Conservation (phyloP, 768 basidiomycete genomes). For the Termitomyces sp. region DNA sequence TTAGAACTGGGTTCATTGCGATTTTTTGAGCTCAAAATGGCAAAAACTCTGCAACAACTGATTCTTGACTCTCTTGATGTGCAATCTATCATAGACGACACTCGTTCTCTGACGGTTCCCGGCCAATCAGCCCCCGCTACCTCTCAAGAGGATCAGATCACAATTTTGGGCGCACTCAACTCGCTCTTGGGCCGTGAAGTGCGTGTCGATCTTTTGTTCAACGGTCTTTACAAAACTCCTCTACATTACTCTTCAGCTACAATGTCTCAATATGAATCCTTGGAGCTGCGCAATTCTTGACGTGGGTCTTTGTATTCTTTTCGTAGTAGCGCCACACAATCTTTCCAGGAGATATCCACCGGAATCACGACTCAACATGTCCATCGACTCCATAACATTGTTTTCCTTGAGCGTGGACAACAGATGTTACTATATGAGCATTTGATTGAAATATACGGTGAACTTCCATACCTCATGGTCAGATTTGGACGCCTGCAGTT, state of each 20-base stretch:
- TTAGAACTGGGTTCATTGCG: neutral
- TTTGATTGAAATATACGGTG: neutral
- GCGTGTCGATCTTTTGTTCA: conserved; percentile 22
- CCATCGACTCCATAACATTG: neutral
- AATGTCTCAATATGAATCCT: neutral
- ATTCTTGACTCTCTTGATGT: conserved; percentile 70
- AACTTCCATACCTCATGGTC: conserved; percentile 1
- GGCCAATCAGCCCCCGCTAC: conserved; percentile 55
- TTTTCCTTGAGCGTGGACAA: neutral
- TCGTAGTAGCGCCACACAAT: neutral
- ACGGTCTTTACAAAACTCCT: neutral
- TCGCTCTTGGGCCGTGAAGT: conserved; percentile 86
- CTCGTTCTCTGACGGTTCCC: conserved; percentile 64
- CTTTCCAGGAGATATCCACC: neutral
- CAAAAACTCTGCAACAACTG: conserved; percentile 78
- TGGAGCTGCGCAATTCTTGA: neutral
- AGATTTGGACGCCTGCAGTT: neutral
- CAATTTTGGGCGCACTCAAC: conserved; percentile 87
- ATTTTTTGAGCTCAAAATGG: conserved; percentile 39
- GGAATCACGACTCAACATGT: neutral
- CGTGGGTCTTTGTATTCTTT: neutral
- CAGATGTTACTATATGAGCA: conserved; percentile 1
- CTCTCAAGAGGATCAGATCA: conserved; percentile 76
- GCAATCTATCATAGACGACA: conserved; percentile 57
- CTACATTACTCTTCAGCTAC: neutral